Evolutionary conservation across 2,329 filamentous ascomycete species (phyloP).

Genomic region (Peltaster fructicola): DNA sequence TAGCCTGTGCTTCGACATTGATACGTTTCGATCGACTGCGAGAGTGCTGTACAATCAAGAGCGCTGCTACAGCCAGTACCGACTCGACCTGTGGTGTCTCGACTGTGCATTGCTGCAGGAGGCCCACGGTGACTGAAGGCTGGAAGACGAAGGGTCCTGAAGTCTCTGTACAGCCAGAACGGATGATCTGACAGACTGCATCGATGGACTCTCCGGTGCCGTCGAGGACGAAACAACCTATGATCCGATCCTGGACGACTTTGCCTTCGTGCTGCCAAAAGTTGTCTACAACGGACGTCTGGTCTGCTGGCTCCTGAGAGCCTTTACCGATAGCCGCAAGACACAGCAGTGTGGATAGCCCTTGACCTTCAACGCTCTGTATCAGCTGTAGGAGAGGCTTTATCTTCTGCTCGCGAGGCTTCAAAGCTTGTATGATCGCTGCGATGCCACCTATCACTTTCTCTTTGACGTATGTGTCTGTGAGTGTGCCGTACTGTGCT

Average conservation of each 20-base stretch:
- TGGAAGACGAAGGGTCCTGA: slow-evolving; percentile 64
- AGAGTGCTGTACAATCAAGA: slow-evolving; percentile 37
- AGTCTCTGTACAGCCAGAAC: slow-evolving; percentile 57
- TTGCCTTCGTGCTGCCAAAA: slow-evolving; percentile 36
- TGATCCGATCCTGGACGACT: slow-evolving; percentile 33
- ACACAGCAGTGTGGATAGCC: slow-evolving; percentile 43
- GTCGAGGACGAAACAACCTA: slow-evolving; percentile 38
- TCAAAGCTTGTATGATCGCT: slow-evolving; percentile 55
- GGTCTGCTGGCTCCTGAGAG: slow-evolving; percentile 49
- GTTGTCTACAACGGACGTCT: slow-evolving; percentile 13
- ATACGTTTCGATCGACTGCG: slow-evolving; percentile 22
- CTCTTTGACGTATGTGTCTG: slow-evolving; percentile 55
- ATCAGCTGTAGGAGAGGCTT: slow-evolving; percentile 41
- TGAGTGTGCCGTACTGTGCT: slow-evolving; percentile 46
- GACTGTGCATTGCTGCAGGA: slow-evolving; percentile 36
- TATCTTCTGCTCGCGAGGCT: slow-evolving; percentile 37
- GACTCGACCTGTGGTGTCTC: slow-evolving; percentile 49
- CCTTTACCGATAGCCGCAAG: slow-evolving; percentile 54
- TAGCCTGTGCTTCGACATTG: slow-evolving; percentile 30
- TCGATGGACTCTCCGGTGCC: slow-evolving; percentile 51
- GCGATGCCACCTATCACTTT: slow-evolving; percentile 57
- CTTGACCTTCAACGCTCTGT: slow-evolving; percentile 39
- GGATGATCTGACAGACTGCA: slow-evolving; percentile 51
- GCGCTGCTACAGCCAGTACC: slow-evolving; percentile 53
- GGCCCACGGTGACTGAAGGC: slow-evolving; percentile 43